A percentile compares a stretch with the other conserved stretches of the same genome.
phyloP scores from a whole-genome alignment of 1,284 basidiomycete species.

The Singerocomus inundabilis region DNA sequence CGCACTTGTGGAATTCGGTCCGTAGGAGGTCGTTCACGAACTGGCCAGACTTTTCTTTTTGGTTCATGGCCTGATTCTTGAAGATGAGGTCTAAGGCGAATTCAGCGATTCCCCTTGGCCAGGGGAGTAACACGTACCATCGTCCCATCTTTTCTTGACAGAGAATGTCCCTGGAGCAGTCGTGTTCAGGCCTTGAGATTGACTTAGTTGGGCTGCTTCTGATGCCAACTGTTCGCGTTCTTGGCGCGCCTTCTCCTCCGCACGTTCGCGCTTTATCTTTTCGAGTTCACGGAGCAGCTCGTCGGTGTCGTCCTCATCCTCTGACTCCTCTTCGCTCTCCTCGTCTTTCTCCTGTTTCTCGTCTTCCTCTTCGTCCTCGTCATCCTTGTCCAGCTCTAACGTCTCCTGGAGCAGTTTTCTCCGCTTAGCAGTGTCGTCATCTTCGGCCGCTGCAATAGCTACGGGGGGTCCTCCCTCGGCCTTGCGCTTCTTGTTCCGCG shows the following conservation, averaged over 20 bases:
- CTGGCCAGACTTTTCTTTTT: slow-evolving; percentile 65
- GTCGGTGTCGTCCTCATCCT: slow-evolving; percentile 83
- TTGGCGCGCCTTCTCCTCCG: slow-evolving; percentile 84
- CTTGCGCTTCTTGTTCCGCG: slow-evolving; percentile 85
- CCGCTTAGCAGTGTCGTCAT: slow-evolving; percentile 72
- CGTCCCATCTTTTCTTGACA: slow-evolving; percentile 94
- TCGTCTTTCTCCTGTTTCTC: slow-evolving; percentile 39
- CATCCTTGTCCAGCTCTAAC: slow-evolving; percentile 82
- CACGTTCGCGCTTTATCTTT: slow-evolving; percentile 92
- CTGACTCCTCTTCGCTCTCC: slow-evolving; percentile 47
- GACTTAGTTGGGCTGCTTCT: slow-evolving; percentile 76
- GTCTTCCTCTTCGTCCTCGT: slow-evolving; percentile 58
- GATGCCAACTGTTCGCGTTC: slow-evolving; percentile 73
- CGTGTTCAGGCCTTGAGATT: slow-evolving; percentile 63
- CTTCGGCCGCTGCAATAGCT: slow-evolving; percentile 37
- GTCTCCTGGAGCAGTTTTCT: slow-evolving; percentile 82
- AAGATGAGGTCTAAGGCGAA: slow-evolving; percentile 80
- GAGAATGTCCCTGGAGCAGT: slow-evolving; percentile 82
- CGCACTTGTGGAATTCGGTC: slow-evolving; percentile 89
- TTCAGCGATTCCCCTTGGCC: not conserved
- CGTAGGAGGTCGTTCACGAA: slow-evolving; percentile 93
- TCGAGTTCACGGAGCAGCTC: slow-evolving; percentile 90
- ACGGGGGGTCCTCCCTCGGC: slow-evolving; percentile 68
- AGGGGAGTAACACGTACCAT: slow-evolving; percentile 52
- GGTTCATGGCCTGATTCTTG: slow-evolving; percentile 88